A percentile compares a stretch with the other conserved stretches of the same genome.
phyloP scores from a whole-genome alignment of 2,329 filamentous ascomycete species.

The Chalaropsis ovoidea region DNA sequence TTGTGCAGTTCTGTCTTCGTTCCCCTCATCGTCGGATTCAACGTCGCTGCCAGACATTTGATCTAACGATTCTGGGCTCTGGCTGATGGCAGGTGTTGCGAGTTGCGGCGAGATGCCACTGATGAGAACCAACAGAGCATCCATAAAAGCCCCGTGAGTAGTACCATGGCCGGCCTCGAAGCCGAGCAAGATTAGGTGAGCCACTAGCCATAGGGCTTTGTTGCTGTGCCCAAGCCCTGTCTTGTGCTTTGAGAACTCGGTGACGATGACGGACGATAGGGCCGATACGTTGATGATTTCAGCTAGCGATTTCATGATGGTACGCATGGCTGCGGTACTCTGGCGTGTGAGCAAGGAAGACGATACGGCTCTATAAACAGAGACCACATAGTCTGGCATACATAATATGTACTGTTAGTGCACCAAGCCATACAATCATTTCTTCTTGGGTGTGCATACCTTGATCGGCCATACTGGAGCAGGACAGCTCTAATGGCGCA shows the following conservation, averaged over 20 bases:
- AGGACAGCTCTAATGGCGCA: background rate
- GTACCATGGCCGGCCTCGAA: conserved; percentile 29
- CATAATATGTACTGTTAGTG: background rate
- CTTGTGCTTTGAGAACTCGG: conserved; percentile 31
- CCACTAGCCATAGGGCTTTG: conserved; percentile 52
- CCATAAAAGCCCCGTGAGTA: conserved; percentile 6
- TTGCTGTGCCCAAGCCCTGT: conserved; percentile 32
- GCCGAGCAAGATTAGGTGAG: conserved; percentile 54
- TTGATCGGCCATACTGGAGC: background rate
- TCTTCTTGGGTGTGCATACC: background rate
- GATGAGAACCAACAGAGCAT: conserved; percentile 6
- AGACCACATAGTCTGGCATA: background rate
- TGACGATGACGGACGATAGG: conserved; percentile 38
- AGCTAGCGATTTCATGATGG: conserved; percentile 7
- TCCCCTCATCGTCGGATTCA: background rate
- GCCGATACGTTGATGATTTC: conserved; percentile 19
- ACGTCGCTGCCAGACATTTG: conserved; percentile 2
- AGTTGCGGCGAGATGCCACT: background rate
- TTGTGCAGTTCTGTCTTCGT: background rate
- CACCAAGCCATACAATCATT: background rate
- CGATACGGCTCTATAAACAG: conserved; percentile 33
- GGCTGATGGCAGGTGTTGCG: background rate
- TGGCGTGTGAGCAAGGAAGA: conserved; percentile 34
- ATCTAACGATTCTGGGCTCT: background rate
- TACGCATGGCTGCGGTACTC: background rate